These are phyloP conservation scores for Pythium aristosporum DNA, from an alignment of 352 stramenopile species.

Conservation along the genomic window DNA sequence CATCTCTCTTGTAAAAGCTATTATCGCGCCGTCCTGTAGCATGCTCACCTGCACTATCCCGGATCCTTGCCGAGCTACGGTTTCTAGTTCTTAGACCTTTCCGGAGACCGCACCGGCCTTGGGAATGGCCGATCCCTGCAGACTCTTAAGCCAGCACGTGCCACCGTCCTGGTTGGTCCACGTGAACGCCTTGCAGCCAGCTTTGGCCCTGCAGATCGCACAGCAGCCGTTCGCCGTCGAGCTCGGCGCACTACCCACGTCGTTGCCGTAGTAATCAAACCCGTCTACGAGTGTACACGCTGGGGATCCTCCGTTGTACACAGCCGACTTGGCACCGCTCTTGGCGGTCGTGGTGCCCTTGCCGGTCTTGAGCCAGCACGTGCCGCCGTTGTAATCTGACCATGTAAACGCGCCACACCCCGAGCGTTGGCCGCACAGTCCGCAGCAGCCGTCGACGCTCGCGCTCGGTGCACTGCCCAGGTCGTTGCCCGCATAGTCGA, in stretches of 20 bases:
- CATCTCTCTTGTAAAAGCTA: too few relatives aligned
- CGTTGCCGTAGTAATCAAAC: constrained; percentile 31
- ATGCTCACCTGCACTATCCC: too few relatives aligned
- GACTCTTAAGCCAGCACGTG: too few relatives aligned
- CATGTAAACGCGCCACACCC: constrained; percentile 29
- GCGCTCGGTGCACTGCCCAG: constrained; percentile 17
- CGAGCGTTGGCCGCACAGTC: constrained; percentile 11
- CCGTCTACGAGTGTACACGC: constrained; percentile 20
- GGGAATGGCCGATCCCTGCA: too few relatives aligned
- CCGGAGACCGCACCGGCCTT: too few relatives aligned
- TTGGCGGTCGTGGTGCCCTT: constrained; percentile 18
- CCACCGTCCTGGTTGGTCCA: too few relatives aligned
- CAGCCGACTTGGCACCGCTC: constrained; percentile 16
- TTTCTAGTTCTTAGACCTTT: too few relatives aligned
- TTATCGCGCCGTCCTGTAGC: too few relatives aligned
- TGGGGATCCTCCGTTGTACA: constrained; percentile 10
- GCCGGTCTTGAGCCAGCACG: constrained; percentile 52
- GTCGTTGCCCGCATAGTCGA: constrained; percentile 30
- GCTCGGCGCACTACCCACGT: constrained; percentile 22
- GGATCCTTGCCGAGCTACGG: too few relatives aligned
- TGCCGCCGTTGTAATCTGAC: constrained; percentile 41
- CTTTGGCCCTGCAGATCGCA: too few relatives aligned
- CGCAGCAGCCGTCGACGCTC: constrained; percentile 23
- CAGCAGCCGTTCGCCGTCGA: constrained; percentile 13
- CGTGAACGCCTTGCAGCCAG: too few relatives aligned